phyloP scores from a whole-genome alignment of 306 rosid species.

The Quercus aquifolioides region DNA sequence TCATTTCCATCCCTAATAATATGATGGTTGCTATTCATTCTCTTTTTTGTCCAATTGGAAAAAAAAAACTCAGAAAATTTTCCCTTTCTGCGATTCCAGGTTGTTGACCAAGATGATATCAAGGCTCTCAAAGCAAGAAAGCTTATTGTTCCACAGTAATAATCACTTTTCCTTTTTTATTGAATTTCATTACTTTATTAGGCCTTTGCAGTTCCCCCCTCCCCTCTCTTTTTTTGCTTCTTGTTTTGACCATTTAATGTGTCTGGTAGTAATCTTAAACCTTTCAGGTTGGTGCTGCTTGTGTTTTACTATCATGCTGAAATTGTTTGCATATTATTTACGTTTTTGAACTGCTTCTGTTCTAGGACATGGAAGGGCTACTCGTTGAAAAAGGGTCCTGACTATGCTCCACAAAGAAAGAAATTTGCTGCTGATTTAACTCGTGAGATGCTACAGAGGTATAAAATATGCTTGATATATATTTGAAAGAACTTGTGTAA shows the following conservation, averaged over 20 bases:
- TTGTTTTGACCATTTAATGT: neutral
- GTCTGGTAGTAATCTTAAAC: neutral
- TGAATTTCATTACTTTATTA: neutral
- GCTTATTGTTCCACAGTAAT: constrained; percentile 73
- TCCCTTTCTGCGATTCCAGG: constrained; percentile 40
- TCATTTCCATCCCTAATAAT: neutral
- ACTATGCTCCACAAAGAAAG: constrained; percentile 81
- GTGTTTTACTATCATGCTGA: neutral
- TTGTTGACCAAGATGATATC: constrained; percentile 53
- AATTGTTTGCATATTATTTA: constrained; percentile 3
- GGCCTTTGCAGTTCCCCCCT: neutral
- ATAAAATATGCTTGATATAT: neutral
- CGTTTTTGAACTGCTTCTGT: neutral
- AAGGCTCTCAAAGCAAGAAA: constrained; percentile 71
- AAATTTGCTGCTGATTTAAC: constrained; percentile 72
- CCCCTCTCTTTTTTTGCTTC: neutral
- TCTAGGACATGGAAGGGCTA: constrained; percentile 79
- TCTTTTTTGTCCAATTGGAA: neutral
- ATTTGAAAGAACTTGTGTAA: neutral
- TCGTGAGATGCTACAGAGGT: constrained; percentile 82
- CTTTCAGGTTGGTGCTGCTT: neutral
- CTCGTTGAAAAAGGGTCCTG: constrained; percentile 62
- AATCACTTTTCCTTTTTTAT: neutral
- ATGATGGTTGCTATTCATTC: neutral
- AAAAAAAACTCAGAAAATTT: constrained; percentile 12